Percentiles rank a stretch among this genome's conserved stretches.
Conservation (phyloP, 169 alveolate species). For the Cyclospora cayetanensis region DNA sequence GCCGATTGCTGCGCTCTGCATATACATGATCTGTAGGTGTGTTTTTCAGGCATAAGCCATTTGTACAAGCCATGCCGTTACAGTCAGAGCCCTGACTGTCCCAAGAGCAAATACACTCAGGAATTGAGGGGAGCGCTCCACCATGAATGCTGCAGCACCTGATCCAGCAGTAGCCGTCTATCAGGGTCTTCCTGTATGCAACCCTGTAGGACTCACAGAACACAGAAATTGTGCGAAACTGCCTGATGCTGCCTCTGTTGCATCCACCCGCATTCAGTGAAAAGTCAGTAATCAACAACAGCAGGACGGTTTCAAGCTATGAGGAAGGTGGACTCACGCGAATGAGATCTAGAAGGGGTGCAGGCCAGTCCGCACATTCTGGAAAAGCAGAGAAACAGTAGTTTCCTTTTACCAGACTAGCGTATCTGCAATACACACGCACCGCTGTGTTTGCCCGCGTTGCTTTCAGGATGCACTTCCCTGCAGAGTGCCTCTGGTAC, state of each 20-base stretch:
- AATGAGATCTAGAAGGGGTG: conserved; percentile 25
- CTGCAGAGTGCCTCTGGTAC: background rate
- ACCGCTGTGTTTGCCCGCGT: background rate
- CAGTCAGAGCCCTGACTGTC: no score
- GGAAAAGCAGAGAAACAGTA: conserved; percentile 2
- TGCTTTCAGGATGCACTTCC: background rate
- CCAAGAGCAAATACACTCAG: no score
- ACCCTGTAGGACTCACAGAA: background rate
- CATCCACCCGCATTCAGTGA: background rate
- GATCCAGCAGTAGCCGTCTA: background rate
- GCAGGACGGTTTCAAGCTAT: background rate
- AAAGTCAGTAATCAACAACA: background rate
- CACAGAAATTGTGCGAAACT: background rate
- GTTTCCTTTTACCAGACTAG: background rate
- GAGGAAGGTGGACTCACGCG: background rate
- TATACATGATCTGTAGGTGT: no score
- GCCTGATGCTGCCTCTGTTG: background rate
- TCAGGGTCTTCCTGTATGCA: conserved; percentile 44
- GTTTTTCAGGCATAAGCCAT: no score
- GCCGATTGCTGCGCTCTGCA: no score
- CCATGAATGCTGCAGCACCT: conserved; percentile 64
- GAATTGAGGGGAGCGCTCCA: background rate
- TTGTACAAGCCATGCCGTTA: no score
- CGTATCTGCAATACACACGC: conserved; percentile 15
- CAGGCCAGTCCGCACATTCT: conserved; percentile 56